Base-by-base conservation (phyloP, 371 early-diverging fungal genomes). In the Choanephora cucurbitarum region DNA sequence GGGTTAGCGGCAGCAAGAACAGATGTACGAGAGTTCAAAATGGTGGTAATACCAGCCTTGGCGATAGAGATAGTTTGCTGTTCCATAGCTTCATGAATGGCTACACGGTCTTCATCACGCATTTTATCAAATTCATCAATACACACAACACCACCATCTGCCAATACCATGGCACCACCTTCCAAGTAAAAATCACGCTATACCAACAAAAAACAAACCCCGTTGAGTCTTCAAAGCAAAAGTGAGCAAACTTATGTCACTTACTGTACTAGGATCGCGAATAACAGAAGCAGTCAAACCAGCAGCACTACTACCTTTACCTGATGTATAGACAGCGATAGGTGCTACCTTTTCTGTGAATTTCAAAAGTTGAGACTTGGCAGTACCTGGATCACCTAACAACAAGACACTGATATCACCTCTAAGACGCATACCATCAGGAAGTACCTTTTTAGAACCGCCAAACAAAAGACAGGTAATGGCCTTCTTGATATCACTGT, bases 71-170 rank as follows among this genome's bases (percentile, higher is more conserved):
- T 99, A 1, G 99, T 99, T 73, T 99, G 99, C 79, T 99, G 99
- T 81, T 99, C 99, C 99, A 99, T 99, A 18, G 99, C 99, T 83
- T 99, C 99, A 82, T 99, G 99, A 67, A 99, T 99, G 19, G 99
- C 99, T 0, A 99, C 99, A 57, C 99, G 86, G 75, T 99, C 99
- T 70, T 97, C 96, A 51, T 99, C 98, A 64, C 97, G 83, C 99
- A 99, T 99, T 82, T 99, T 99, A 79, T 99, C 99, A 81, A 99
- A 99, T 80, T 99, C 99, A 83, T 99, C 99, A 73, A 99, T 99
- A 80, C 99, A 99, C 41, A 99, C 99, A 24, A 99, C 94, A 55
- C 99, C 99, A 41, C 97, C 96, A 74, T 99, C 99, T 1, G 99
- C 99, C 52, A 99, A 84, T 17, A 99, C 99, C 94, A 99, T 96